A percentile compares a stretch with the other conserved stretches of the same genome.
Conservation (phyloP, 2,329 filamentous ascomycete species). For the Clonostachys sp. region DNA sequence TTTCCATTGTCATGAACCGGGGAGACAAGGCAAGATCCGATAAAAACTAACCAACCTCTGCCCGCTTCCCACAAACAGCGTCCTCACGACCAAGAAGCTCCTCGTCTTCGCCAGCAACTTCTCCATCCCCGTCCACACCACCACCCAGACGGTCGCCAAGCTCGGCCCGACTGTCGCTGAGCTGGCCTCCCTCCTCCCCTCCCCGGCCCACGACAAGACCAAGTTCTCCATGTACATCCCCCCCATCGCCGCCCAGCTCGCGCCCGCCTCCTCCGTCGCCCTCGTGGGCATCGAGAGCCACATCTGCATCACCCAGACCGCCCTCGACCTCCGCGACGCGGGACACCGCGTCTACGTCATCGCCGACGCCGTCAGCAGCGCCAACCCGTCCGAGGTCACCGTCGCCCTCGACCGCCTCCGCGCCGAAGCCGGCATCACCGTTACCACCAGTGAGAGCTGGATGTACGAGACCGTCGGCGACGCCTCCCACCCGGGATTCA, state of each 20-base stretch:
- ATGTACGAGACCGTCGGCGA: constrained; percentile 89
- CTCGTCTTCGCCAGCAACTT: constrained; percentile 61
- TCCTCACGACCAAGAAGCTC: constrained; percentile 65
- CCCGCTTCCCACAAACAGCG: constrained; percentile 29
- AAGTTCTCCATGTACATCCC: constrained; percentile 85
- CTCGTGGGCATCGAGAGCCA: constrained; percentile 91
- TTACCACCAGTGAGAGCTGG: constrained; percentile 86
- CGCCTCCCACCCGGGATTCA: constrained; percentile 69
- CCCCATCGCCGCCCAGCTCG: constrained; percentile 8
- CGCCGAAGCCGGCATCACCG: constrained; percentile 62
- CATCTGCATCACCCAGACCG: constrained; percentile 92
- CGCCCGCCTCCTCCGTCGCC: constrained; percentile 52
- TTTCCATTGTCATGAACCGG: constrained; percentile 1
- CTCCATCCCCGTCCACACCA: constrained; percentile 75
- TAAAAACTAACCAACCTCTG: not conserved
- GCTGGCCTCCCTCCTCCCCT: constrained; percentile 52
- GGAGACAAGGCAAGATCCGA: constrained; percentile 5
- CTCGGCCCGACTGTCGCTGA: constrained; percentile 78
- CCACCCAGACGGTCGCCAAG: constrained; percentile 76
- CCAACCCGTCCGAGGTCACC: constrained; percentile 75
- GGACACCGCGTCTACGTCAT: constrained; percentile 84
- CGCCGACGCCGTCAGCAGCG: constrained; percentile 85
- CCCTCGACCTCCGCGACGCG: constrained; percentile 69
- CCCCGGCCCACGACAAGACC: constrained; percentile 73
- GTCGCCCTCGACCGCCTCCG: constrained; percentile 75